Evolutionary conservation across 768 basidiomycete genomes (phyloP).

Genomic region (Podaxis mareebaensis): DNA sequence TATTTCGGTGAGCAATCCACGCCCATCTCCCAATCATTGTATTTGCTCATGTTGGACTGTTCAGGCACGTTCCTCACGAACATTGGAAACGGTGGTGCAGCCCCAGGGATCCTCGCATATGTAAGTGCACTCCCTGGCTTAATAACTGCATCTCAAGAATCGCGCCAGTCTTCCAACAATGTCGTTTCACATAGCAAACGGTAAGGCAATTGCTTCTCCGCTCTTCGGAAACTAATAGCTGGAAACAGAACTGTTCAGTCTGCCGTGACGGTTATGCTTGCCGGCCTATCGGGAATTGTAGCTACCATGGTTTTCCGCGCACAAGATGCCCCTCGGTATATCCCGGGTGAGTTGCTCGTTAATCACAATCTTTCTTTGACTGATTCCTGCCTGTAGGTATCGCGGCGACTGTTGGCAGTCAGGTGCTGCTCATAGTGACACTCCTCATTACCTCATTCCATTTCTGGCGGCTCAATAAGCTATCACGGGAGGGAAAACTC

Average conservation of each 20-base stretch:
- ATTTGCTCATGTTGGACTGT: background rate
- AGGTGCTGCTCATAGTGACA: conserved; percentile 11
- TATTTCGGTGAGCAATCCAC: conserved; percentile 9
- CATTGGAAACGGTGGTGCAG: conserved; percentile 12
- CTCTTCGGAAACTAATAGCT: background rate
- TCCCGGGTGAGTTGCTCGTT: conserved; percentile 24
- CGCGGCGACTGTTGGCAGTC: conserved; percentile 5
- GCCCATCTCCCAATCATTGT: too few species aligned
- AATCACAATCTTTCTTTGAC: background rate
- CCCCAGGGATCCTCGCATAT: conserved; percentile 15
- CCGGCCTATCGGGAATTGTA: conserved; percentile 13
- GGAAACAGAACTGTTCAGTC: conserved; percentile 21
- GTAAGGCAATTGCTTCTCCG: conserved; percentile 18
- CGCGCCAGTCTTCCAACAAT: conserved; percentile 14
- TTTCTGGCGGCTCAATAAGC: conserved; percentile 19
- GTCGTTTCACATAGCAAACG: conserved; percentile 18
- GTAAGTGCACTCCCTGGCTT: background rate
- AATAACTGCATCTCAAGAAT: background rate
- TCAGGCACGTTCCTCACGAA: conserved; percentile 17
- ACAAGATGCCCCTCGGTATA: conserved; percentile 14
- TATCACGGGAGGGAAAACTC: conserved; percentile 21
- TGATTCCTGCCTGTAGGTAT: conserved; percentile 11
- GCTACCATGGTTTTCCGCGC: conserved; percentile 15
- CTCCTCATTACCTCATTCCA: conserved; percentile 11
- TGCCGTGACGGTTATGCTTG: conserved; percentile 12